Conservation (phyloP, 2,329 filamentous ascomycete species). For the Epichloe gansuensis region DNA sequence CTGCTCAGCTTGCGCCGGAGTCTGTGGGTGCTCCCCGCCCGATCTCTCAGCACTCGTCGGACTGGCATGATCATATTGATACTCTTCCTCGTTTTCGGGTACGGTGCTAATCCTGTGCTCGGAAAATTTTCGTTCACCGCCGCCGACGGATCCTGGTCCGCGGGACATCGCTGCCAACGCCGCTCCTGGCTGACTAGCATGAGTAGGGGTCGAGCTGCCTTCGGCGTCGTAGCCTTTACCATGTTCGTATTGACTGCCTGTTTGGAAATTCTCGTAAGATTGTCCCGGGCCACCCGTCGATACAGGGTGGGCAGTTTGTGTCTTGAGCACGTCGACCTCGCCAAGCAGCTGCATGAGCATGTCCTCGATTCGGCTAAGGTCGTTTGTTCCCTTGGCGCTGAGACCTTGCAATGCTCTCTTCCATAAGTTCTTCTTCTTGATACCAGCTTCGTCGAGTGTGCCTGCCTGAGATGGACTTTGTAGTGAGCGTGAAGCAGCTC, state of each 20-base stretch:
- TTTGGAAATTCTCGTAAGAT: constrained; percentile 57
- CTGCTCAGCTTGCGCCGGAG: constrained; percentile 39
- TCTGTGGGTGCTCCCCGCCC: constrained; percentile 40
- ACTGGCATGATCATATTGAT: constrained; percentile 38
- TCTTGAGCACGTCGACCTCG: constrained; percentile 77
- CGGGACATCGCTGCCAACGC: constrained; percentile 48
- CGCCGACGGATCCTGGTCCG: constrained; percentile 26
- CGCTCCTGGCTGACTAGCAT: constrained; percentile 63
- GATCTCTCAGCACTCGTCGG: constrained; percentile 24
- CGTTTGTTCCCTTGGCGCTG: constrained; percentile 74
- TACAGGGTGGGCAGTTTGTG: constrained; percentile 33
- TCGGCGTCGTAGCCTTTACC: constrained; percentile 73
- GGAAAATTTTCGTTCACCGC: constrained; percentile 44
- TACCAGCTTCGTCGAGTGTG: constrained; percentile 42
- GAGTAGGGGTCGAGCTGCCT: constrained; percentile 56
- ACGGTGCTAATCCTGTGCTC: constrained; percentile 86
- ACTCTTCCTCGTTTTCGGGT: constrained; percentile 68
- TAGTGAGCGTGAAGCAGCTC: constrained; percentile 46
- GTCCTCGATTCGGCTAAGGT: constrained; percentile 77
- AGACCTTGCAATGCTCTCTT: constrained; percentile 84
- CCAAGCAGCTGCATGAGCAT: constrained; percentile 86
- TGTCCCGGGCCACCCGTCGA: constrained; percentile 37
- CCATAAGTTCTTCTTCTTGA: constrained; percentile 89
- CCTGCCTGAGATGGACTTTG: constrained; percentile 43
- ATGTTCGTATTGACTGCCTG: constrained; percentile 51